Evolutionary conservation across 805 yeast species (phyloP).

Genomic region (Myxozyma kluyveri): DNA sequence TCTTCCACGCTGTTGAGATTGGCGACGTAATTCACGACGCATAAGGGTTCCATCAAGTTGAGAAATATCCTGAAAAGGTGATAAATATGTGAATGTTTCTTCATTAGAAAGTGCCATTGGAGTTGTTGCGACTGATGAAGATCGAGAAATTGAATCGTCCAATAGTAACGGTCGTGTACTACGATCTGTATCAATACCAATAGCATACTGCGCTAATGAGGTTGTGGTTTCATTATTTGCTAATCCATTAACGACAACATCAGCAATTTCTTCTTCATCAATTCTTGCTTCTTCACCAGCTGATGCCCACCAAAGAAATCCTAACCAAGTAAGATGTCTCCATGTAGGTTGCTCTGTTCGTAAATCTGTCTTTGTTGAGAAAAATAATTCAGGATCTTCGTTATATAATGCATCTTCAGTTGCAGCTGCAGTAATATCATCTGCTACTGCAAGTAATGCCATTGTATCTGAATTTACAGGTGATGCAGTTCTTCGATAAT

Average conservation of each 20-base stretch:
- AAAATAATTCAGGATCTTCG: conserved; percentile 28
- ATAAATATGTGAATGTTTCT: conserved; percentile 22
- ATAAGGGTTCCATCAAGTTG: conserved; percentile 16
- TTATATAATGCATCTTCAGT: conserved; percentile 24
- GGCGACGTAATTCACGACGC: conserved; percentile 17
- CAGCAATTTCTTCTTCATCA: conserved; percentile 44
- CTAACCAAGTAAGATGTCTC: conserved; percentile 62
- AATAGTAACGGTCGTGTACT: conserved; percentile 33
- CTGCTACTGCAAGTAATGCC: conserved; percentile 21
- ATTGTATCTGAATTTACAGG: conserved; percentile 9
- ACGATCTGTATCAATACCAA: conserved; percentile 5
- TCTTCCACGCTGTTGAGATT: background rate
- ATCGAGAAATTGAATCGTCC: conserved; percentile 27
- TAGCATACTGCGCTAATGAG: conserved; percentile 15
- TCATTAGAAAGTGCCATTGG: conserved; percentile 25
- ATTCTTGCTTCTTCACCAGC: conserved; percentile 61
- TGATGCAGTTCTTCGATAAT: background rate
- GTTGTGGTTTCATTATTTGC: conserved; percentile 18
- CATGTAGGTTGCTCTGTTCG: conserved; percentile 43
- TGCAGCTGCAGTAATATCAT: conserved; percentile 23
- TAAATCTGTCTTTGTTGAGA: conserved; percentile 28
- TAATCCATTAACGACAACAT: conserved; percentile 32
- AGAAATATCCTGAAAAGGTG: conserved; percentile 27
- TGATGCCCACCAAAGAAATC: conserved; percentile 83
- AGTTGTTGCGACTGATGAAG: conserved; percentile 26